Conservation (phyloP, 805 yeast species). For the Nematodospora valgi region DNA sequence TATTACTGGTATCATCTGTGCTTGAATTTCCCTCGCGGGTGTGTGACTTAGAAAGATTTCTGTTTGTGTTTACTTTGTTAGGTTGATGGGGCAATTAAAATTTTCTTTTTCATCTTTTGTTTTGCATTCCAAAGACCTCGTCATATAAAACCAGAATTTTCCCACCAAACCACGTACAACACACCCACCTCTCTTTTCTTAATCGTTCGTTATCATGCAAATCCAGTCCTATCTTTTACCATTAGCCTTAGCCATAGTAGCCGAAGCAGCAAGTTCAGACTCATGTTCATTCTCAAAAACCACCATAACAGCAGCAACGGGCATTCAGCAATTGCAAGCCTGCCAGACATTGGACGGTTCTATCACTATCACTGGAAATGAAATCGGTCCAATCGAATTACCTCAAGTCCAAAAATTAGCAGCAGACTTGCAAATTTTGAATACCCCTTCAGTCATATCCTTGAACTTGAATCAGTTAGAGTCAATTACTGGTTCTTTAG, state of each 20-base stretch:
- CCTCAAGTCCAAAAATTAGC: constrained; percentile 22
- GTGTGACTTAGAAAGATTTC: too few relatives aligned
- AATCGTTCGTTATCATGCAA: too few relatives aligned
- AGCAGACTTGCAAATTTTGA: constrained; percentile 33
- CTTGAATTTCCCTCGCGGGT: too few relatives aligned
- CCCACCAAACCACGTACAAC: too few relatives aligned
- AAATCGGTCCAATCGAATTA: constrained; percentile 26
- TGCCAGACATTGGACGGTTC: constrained; percentile 42
- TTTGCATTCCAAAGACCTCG: too few relatives aligned
- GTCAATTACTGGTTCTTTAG: constrained; percentile 34
- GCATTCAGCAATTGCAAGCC: constrained; percentile 27
- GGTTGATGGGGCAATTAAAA: too few relatives aligned
- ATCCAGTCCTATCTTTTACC: constrained; percentile 6
- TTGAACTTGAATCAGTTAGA: constrained; percentile 26
- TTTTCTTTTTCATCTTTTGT: too few relatives aligned
- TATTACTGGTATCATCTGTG: too few relatives aligned
- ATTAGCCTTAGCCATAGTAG: not conserved
- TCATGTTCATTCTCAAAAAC: constrained; percentile 37
- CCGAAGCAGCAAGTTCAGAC: constrained; percentile 8
- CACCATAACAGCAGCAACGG: constrained; percentile 38
- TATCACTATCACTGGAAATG: constrained; percentile 36
- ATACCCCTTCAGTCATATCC: constrained; percentile 36
- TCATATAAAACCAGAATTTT: too few relatives aligned
- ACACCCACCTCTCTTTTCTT: too few relatives aligned
- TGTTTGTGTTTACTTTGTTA: too few relatives aligned